These are phyloP conservation scores for Beauveria caledonica DNA, from an alignment of 2,329 filamentous ascomycete genomes.

Conservation along the genomic window DNA sequence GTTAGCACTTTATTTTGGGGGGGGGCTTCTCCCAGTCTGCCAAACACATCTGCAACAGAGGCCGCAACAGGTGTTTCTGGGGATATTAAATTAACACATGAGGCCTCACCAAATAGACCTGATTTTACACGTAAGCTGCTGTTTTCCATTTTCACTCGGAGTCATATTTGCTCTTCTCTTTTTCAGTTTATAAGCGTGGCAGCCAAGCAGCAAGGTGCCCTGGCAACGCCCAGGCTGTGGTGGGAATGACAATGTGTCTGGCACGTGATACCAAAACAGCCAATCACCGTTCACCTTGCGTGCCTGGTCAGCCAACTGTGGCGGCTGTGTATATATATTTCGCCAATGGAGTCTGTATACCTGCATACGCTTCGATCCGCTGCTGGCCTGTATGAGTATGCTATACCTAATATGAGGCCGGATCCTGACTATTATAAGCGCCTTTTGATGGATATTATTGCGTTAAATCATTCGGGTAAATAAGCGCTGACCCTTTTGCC, in stretches of 20 bases:
- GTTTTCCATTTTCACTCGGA: neutral
- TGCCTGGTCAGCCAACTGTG: neutral
- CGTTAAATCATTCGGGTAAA: too few species aligned
- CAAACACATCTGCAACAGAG: constrained; percentile 5
- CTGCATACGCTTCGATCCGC: too few species aligned
- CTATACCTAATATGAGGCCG: too few species aligned
- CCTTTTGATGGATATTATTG: too few species aligned
- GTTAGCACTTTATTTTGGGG: neutral
- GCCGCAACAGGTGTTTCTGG: constrained; percentile 4
- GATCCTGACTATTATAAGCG: too few species aligned
- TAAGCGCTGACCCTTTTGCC: too few species aligned
- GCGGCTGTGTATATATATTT: neutral
- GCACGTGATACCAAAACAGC: neutral
- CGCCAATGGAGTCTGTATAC: too few species aligned
- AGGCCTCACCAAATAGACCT: too few species aligned
- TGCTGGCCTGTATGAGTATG: too few species aligned
- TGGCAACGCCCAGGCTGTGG: neutral
- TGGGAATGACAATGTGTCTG: neutral
- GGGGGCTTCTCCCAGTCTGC: neutral
- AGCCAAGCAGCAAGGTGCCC: neutral
- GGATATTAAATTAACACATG: neutral
- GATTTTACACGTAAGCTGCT: too few species aligned
- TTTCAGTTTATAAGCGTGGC: neutral
- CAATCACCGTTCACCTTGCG: neutral
- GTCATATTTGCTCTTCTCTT: neutral